Evolutionary conservation across 164 flowering plant genomes (phyloP).

Genomic region (Liriodendron chinense): DNA sequence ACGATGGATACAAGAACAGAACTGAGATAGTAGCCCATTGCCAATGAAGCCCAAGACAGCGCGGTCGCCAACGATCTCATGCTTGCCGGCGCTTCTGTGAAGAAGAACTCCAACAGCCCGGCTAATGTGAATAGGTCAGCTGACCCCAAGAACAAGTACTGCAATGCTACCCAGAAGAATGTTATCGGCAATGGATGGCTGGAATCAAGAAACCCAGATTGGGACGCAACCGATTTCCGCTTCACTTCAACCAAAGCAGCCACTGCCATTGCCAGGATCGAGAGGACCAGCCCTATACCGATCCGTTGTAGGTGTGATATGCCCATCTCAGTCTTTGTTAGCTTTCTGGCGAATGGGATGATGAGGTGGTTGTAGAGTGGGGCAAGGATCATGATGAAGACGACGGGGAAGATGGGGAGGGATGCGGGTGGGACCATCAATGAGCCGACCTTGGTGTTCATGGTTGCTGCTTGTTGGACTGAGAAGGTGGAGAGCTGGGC

Average conservation of each 20-base stretch:
- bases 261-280: conserved; percentile 74
- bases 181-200: conserved; percentile 57
- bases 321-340: conserved; percentile 69
- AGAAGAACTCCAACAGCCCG: conserved; percentile 85
- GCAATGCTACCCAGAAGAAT: conserved; percentile 77
- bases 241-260: conserved; percentile 82
- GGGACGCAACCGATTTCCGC: conserved; percentile 48
- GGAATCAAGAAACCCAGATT: conserved; percentile 36
- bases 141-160: conserved; percentile 81
- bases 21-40: conserved; percentile 86
- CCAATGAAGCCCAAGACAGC: conserved; percentile 76
- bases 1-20: conserved; percentile 66
- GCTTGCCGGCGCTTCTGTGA: conserved; percentile 78
- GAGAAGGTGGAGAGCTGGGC: conserved; percentile 97
- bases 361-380: conserved; percentile 71
- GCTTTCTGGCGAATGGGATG: conserved; percentile 58
- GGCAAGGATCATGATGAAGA: conserved; percentile 81
- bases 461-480: conserved; percentile 90
- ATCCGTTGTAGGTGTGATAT: conserved; percentile 78
- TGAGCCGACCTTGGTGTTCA: conserved; percentile 75
- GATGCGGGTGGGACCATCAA: conserved; percentile 82
- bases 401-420: conserved; percentile 80
- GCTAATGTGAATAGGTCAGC: conserved; percentile 87
- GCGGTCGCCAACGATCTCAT: conserved; percentile 87
- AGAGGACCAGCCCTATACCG: conserved; percentile 71